Percentiles rank a stretch among this genome's conserved stretches.
phyloP scores from a whole-genome alignment of 169 alveolate species.

The Besnoitia besnoiti region DNA sequence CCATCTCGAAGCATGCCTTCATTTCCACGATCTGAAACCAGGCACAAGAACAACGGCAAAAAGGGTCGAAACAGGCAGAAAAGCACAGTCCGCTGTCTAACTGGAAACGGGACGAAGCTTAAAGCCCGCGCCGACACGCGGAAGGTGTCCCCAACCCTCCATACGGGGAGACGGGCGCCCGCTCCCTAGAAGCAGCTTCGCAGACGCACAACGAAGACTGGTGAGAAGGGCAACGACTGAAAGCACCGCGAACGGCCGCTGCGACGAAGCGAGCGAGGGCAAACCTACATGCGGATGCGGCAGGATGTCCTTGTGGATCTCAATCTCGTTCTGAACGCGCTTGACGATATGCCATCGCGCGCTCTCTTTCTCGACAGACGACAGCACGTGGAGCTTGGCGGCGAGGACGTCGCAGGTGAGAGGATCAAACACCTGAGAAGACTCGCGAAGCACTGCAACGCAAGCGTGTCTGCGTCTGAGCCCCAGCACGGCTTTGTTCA shows the following conservation, averaged over 20 bases:
- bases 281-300: slow-evolving; percentile 77
- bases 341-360: slow-evolving; percentile 86
- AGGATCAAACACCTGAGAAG: slow-evolving; percentile 80
- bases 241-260: background rate
- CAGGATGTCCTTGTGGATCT: slow-evolving; percentile 85
- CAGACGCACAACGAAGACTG: background rate
- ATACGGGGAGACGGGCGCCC: background rate
- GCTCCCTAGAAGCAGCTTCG: background rate
- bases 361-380: slow-evolving; percentile 84
- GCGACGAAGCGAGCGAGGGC: background rate
- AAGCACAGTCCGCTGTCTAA: background rate
- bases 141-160: background rate
- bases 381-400: slow-evolving; percentile 87
- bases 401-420: slow-evolving; percentile 88
- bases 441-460: no score
- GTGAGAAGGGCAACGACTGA: background rate
- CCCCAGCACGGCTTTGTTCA: no score
- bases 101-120: background rate
- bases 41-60: background rate
- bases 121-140: background rate
- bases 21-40: slow-evolving; percentile 83
- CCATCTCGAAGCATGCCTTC: slow-evolving; percentile 90
- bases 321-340: slow-evolving; percentile 89
- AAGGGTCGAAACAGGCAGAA: background rate
- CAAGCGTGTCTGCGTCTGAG: no score